These are phyloP conservation scores for Sphaerulina musiva DNA, from an alignment of 2,329 filamentous ascomycete genomes.

Conservation along the genomic window DNA sequence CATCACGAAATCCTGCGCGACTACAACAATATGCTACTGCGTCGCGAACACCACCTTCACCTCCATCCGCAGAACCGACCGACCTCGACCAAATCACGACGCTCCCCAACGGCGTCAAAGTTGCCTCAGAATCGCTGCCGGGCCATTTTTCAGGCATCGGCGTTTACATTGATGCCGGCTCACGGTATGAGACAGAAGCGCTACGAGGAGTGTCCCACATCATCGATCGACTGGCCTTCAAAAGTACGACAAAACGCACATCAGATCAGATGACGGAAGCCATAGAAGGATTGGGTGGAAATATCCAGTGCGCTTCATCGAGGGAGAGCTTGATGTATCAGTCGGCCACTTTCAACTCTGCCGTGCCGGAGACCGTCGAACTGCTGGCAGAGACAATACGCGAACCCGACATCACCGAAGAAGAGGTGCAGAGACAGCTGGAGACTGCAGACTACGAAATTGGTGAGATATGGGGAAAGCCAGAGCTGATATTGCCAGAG, in stretches of 20 bases:
- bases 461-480: slow-evolving; percentile 94
- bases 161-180: slow-evolving; percentile 92
- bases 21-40: slow-evolving; percentile 28
- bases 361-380: slow-evolving; percentile 73
- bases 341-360: slow-evolving; percentile 91
- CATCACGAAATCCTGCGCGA: slow-evolving; percentile 10
- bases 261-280: slow-evolving; percentile 82
- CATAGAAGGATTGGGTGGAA: slow-evolving; percentile 82
- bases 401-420: slow-evolving; percentile 73
- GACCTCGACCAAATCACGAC: slow-evolving; percentile 84
- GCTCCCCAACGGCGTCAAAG: slow-evolving; percentile 83
- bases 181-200: slow-evolving; percentile 80
- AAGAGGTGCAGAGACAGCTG: slow-evolving; percentile 80
- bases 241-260: slow-evolving; percentile 64
- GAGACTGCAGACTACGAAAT: slow-evolving; percentile 94
- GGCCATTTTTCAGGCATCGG: slow-evolving; percentile 93
- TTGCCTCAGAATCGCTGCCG: slow-evolving; percentile 88
- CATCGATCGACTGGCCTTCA: slow-evolving; percentile 92
- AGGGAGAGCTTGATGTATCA: slow-evolving; percentile 98
- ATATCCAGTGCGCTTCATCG: slow-evolving; percentile 93
- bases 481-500: slow-evolving; percentile 90
- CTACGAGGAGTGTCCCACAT: slow-evolving; percentile 91
- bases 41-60: slow-evolving; percentile 15
- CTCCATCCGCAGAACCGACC: slow-evolving; percentile 60
- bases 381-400: slow-evolving; percentile 91